Base-by-base conservation (phyloP, 108 stramenopile species). In the Poteriospumella lacustris region DNA sequence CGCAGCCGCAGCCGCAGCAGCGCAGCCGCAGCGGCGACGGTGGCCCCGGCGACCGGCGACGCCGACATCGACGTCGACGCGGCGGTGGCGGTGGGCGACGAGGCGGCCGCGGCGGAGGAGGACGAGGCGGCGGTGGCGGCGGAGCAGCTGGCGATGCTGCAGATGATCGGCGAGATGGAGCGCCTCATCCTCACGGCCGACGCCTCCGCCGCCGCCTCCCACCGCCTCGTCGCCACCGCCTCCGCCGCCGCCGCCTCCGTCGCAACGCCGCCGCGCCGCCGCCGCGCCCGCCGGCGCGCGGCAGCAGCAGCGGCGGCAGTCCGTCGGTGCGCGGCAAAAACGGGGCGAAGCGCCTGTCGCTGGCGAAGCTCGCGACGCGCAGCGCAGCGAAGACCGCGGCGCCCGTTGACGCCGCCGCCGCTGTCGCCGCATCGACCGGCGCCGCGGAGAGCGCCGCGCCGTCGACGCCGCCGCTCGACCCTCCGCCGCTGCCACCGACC, bases 81-180 rank as follows among this genome's bases (percentile, higher is more conserved):
- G 26, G 47, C 70, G 36, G 41, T 15, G 28, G 15, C 12, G 15
- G 24, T 15, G 19, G 64, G 64, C 38, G 36, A 36, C 40, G 36
- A 39, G 12, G 36, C 19, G 19, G 28, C 28, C 24, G 64, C 28
- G 15, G 15, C 64, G 15, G 64, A 68, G 19, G 64, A 68, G 19
- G 39, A 68, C 36, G 38, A 68, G 28, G 34, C 64, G 24, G 64
- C 40, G 39, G 19, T 36, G 15, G 64, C 12, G 19, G 39, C 12
- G 15, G 38, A 68, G 28, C 19, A 12, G 24, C 19, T 39, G 39
- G 19, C 15, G 15, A 19, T 56, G 43, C 36, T 73, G 47, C 70
- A 73, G 41, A 73, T 73, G 70, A 73, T 73, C 43, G 5, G 3
- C 28, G 44, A 73, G 29, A 73, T 73, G 70, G 70, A 73, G 47